Evolutionary conservation across 2,329 filamentous ascomycete species (phyloP).

Genomic region (Chalaropsis ovoidea): DNA sequence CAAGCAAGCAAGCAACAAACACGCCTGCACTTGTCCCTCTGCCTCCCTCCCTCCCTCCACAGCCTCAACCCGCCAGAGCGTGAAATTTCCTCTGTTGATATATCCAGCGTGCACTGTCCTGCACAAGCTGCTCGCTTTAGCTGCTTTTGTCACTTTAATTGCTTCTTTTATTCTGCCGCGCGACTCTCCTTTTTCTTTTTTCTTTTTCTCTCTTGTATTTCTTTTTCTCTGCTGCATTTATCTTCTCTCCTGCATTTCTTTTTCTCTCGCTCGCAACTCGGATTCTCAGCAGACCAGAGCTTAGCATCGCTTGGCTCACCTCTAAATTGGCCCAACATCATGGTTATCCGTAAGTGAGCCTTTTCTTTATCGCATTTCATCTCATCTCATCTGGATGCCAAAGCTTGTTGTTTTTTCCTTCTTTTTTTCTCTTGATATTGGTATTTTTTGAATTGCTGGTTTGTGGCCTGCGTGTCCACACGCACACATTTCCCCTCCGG

Average conservation of each 20-base stretch:
- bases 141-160: background rate
- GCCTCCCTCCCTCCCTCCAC: too few species aligned
- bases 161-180: background rate
- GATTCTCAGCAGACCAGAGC: constrained; percentile 11
- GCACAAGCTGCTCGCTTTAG: background rate
- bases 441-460: background rate
- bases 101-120: too few species aligned
- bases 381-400: background rate
- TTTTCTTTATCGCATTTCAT: constrained; percentile 7
- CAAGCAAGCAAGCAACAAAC: too few species aligned
- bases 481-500: background rate
- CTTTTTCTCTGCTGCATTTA: background rate
- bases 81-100: too few species aligned
- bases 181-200: background rate
- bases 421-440: background rate
- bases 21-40: too few species aligned
- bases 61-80: too few species aligned
- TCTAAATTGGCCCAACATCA: constrained; percentile 12
- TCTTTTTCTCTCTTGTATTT: background rate
- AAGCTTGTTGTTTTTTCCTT: background rate
- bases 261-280: constrained; percentile 1
- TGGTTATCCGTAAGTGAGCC: constrained; percentile 15
- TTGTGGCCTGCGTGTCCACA: background rate
- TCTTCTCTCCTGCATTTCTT: background rate
- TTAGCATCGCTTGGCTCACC: constrained; percentile 12